Base-by-base conservation (phyloP, 306 rosid species). In the Glycine latifolia region DNA sequence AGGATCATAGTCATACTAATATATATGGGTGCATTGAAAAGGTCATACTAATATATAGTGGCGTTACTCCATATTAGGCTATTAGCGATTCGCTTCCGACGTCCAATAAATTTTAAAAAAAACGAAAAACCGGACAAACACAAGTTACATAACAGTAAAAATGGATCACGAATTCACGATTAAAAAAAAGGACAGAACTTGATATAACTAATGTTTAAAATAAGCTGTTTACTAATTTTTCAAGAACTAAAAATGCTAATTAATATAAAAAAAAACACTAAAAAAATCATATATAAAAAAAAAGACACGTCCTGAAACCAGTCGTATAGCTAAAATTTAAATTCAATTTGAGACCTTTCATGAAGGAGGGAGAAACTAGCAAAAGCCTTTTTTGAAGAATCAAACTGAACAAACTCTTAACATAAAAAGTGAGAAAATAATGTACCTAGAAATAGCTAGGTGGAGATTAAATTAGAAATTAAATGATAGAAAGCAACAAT, bases 301-400 rank as follows among this genome's bases (percentile, higher is more conserved):
- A 20, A 17, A 59, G 5, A 9, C 6, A 8, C 2, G 8, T 4
- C 14, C 31, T 8, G 13, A 53, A 63, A 10, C 31, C 63, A 16
- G 52, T 52, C n/a, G 63, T 20, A 20, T 50, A 77, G 41, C n/a
- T 77, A 20, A 53, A 33, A 26, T 39, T 26, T 37, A 79, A 41
- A 68, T 49, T 44, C 46, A 52, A 56, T 53, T 53, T 6, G 20
- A 53, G 47, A 55, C 82, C 53, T 20, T 59, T 14, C 56, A 7
- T 26, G 7, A 58, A 71, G 6, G 46, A 12, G 9, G 26, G 10
- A 46, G 56, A 71, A 69, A 46, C 35, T 13, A 20, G 53, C 55
- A 41, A 13, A 60, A 52, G 13, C 5, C 7, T 37, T 37, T 37
- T 37, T 37, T 37, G 39, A 37, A 37, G 39, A 37, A 4, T 37